These are phyloP conservation scores for Dittrichia graveolens DNA, from an alignment of 129 eudicot species.

Conservation along the genomic window DNA sequence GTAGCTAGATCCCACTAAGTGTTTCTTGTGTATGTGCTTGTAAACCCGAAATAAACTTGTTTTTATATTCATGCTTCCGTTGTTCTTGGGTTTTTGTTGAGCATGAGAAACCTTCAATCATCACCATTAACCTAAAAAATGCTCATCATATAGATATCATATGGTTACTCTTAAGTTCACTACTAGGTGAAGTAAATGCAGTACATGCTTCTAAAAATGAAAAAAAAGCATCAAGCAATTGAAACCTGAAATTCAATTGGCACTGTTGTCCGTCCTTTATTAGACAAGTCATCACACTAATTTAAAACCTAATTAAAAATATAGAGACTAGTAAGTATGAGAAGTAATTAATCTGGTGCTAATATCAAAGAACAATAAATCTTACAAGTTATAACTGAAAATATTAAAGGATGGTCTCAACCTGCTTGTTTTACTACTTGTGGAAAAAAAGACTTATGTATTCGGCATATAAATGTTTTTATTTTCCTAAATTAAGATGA, in stretches of 20 bases:
- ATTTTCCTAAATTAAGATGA: background rate
- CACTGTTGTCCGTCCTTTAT: slow-evolving; percentile 52
- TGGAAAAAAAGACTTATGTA: too few relatives aligned
- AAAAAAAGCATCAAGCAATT: background rate
- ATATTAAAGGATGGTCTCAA: too few relatives aligned
- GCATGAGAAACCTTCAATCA: too few relatives aligned
- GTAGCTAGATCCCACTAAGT: too few relatives aligned
- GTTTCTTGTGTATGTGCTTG: too few relatives aligned
- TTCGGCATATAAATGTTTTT: background rate
- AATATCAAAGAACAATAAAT: background rate
- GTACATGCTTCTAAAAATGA: background rate
- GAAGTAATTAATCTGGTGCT: slow-evolving; percentile 1
- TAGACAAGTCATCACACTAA: slow-evolving; percentile 76
- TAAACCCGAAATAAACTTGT: too few relatives aligned
- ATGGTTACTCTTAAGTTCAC: slow-evolving; percentile 1
- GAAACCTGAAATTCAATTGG: slow-evolving; percentile 66
- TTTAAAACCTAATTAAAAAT: slow-evolving; percentile 20
- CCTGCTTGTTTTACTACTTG: too few relatives aligned
- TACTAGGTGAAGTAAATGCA: background rate
- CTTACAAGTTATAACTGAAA: background rate
- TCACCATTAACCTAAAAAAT: slow-evolving; percentile 68
- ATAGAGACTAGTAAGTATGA: background rate
- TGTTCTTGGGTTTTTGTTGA: too few relatives aligned
- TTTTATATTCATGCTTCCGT: too few relatives aligned
- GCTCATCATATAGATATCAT: slow-evolving; percentile 1